Evolutionary conservation across 164 flowering plant species (phyloP), one percentile per base, ranked within the genome.

Genomic region (Magnolia kwangsiensis): DNA sequence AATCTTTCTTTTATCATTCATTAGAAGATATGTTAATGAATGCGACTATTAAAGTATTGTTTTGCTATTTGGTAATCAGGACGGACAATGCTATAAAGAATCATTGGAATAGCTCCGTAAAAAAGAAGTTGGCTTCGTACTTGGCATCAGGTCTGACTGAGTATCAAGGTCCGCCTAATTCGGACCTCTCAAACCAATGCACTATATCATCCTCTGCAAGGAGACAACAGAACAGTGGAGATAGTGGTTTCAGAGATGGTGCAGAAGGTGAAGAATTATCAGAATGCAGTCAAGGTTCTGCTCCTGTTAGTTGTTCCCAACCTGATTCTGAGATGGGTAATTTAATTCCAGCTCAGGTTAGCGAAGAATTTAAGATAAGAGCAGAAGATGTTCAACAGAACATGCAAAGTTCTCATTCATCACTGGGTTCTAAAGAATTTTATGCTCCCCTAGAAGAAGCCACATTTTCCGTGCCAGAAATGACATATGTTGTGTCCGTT

Each of bases 81-180:
- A 85, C 98, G 72, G 99, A 96, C 89, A 96, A 96, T 91, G 86
- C 98, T n/a, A 96, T 96, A 76, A 96, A 96, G 85, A 96, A 96
- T 81, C 99, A 96, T 71, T 96, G 99, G 99, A 90, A 96, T 85
- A 91, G 96, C 83, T 96, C 99, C 51, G 97, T 96, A 19, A 94
- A 91, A 79, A 96, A 94, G 91, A 96, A 92, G 84, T 51, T 94
- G 81, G 97, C 90, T 67, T 86, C 92, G 19, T 96, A 91, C 82
- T 69, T 87, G 81, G 89, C 92, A 19, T 91, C 99, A 45, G 99
- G 97, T 64, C 82, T 91, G 67, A 88, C 94, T 70, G 82, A 94
- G 83, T 86, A 82, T 58, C 86, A 79, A 74, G 87, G 80, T 67
- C 81, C 87, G 75, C 87, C 92, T 74, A 83, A 78, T 81, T 84